Evolutionary conservation across 2,329 filamentous ascomycete genomes (phyloP).

Genomic region (Capronia coronata): DNA sequence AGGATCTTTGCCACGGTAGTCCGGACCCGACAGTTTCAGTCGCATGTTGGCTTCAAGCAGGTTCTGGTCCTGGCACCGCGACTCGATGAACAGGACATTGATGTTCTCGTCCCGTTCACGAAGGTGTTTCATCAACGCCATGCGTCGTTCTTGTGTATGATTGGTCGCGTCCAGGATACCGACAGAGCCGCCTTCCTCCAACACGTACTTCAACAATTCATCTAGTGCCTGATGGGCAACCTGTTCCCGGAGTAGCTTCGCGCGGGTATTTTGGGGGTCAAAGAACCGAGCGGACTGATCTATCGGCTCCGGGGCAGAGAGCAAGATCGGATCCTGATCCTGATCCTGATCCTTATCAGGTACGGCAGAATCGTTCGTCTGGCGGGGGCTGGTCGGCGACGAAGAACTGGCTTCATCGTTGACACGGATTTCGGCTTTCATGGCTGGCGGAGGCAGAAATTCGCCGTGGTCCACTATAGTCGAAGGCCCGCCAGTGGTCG

Average conservation of each 20-base stretch:
- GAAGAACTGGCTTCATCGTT: constrained; percentile 43
- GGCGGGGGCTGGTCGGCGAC: constrained; percentile 17
- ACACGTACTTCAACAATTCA: constrained; percentile 82
- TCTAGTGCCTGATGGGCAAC: constrained; percentile 88
- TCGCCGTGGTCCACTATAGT: constrained; percentile 30
- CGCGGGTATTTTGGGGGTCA: constrained; percentile 77
- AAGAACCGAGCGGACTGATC: constrained; percentile 94
- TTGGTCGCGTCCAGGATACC: constrained; percentile 97
- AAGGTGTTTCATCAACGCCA: constrained; percentile 76
- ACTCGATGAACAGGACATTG: constrained; percentile 92
- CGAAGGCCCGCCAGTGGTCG: constrained; percentile 32
- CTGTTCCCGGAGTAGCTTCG: constrained; percentile 78
- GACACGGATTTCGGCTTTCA: constrained; percentile 53
- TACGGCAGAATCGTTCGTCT: constrained; percentile 11
- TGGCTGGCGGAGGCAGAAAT: constrained; percentile 36
- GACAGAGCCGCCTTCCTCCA: constrained; percentile 74
- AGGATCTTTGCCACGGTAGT: constrained; percentile 93
- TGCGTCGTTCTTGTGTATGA: constrained; percentile 79
- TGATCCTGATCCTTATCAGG: constrained; percentile 3
- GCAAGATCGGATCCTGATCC: constrained; percentile 19
- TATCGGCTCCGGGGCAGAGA: constrained; percentile 48
- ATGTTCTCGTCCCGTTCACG: constrained; percentile 71
- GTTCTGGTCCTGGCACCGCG: constrained; percentile 76
- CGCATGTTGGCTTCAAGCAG: constrained; percentile 95
- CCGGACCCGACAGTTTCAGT: constrained; percentile 87